Evolutionary conservation across 2,329 filamentous ascomycete genomes (phyloP).

Genomic region (Aureobasidium sp.): DNA sequence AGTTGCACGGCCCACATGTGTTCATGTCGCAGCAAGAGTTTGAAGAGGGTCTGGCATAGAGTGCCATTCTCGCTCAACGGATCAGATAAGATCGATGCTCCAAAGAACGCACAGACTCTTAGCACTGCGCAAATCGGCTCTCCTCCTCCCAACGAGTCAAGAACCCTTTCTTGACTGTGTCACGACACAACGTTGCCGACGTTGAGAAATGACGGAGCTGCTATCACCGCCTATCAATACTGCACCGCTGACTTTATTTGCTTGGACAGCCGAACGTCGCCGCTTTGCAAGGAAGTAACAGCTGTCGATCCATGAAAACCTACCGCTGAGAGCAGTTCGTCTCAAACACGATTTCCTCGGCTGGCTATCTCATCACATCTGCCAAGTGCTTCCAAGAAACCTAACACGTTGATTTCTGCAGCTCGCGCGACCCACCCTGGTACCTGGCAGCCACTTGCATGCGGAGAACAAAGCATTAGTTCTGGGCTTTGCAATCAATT

Average conservation of each 20-base stretch:
- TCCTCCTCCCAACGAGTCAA: background rate
- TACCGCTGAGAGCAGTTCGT: background rate
- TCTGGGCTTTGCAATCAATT: background rate
- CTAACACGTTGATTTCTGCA: background rate
- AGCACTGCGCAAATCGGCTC: background rate
- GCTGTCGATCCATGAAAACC: conserved; percentile 1
- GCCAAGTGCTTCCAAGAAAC: conserved; percentile 4
- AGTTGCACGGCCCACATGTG: background rate
- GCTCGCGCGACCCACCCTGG: background rate
- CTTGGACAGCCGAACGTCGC: background rate
- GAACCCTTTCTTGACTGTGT: too few relatives aligned
- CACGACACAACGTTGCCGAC: background rate
- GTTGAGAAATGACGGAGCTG: background rate
- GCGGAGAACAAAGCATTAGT: background rate
- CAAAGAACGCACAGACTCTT: background rate
- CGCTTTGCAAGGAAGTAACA: background rate
- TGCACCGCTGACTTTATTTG: conserved; percentile 7
- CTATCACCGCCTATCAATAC: conserved; percentile 4
- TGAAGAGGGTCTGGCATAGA: conserved; percentile 4
- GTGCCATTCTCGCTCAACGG: background rate
- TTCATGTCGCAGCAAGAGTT: background rate
- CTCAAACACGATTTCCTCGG: conserved; percentile 4
- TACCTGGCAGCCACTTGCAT: conserved; percentile 2
- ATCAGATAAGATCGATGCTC: conserved; percentile 4
- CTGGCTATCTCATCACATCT: conserved; percentile 2